Evolutionary conservation across 345 rosid genomes (phyloP).

Genomic region (Mangifera indica): DNA sequence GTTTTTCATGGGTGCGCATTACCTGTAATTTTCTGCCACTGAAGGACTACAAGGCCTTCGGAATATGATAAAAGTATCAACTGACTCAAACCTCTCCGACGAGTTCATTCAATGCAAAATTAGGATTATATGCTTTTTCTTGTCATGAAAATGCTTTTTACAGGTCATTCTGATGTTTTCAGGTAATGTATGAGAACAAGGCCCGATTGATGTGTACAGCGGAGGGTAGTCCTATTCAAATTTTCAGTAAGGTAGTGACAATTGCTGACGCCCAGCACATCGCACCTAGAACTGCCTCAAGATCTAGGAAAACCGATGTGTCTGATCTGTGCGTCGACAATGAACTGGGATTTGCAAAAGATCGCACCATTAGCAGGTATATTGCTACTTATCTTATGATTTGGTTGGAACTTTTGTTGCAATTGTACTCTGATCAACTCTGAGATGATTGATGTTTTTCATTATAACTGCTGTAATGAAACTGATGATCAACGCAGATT

Average conservation of each 20-base stretch:
- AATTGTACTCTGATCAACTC: too few species aligned
- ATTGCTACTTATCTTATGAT: not conserved
- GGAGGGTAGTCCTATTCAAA: constrained; percentile 75
- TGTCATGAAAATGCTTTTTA: not conserved
- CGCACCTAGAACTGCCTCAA: constrained; percentile 81
- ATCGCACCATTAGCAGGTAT: constrained; percentile 94
- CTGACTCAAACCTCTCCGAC: not conserved
- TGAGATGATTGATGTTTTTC: too few species aligned
- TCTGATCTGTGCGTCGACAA: constrained; percentile 87
- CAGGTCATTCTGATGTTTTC: constrained; percentile 17
- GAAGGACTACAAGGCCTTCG: not conserved
- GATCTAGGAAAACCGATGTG: constrained; percentile 78
- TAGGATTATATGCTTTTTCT: not conserved
- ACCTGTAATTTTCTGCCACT: not conserved
- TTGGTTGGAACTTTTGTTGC: too few species aligned
- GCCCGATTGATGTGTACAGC: constrained; percentile 84
- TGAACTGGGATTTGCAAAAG: constrained; percentile 95
- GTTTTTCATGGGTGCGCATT: not conserved
- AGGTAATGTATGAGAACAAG: constrained; percentile 96
- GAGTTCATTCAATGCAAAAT: not conserved
- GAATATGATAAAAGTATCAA: not conserved
- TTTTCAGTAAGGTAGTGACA: constrained; percentile 66
- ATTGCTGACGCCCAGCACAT: constrained; percentile 67
- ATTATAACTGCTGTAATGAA: not conserved
- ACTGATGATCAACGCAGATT: constrained; percentile 45